Evolutionary conservation across 2,329 filamentous ascomycete genomes (phyloP), one percentile per base, ranked within the genome.

Genomic region (Exophiala sp.): DNA sequence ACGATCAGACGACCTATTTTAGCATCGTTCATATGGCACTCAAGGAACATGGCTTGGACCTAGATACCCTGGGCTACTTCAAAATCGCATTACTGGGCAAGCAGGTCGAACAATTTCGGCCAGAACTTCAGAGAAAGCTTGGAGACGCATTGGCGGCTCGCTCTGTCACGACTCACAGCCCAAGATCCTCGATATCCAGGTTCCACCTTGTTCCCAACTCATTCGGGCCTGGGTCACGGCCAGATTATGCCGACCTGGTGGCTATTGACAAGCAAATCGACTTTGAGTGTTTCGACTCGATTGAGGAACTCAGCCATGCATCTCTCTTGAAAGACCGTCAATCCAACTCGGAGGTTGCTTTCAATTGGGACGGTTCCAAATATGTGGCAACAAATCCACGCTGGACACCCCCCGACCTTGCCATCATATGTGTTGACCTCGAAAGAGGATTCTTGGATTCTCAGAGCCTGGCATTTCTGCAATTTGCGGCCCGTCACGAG

Each of bases 191-290:
- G 48, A 71, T 73, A 12, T 74, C 74, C 34, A 69, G 72, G 40
- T 78, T 74, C 58, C 75, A 76, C 62, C 71, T 78, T 52, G 71
- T 78, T 34, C 75, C 75, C 9, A 73, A 75, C 8, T 74, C 74
- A 0, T 76, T 74, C 61, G 75, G 74, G 42, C 68, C 69, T 34
- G 74, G 71, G 18, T 66, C 71, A 24, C 65, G 72, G 33, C 71
- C 75, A 5, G 75, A 75, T 38, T 74, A 74, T 63, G 75, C 75
- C 11, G 74, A 78, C 46, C 71, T 78, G 21, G 71, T 78, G 21
- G 74, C 72, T 10, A 58, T 62, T 47, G 57, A 59, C 47, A 57
- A 75, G 12, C 74, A 77, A 57, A 68, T 78, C 11, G 69, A 75
- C 47, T 74, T 78, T 35, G 74, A 78, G 43, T 74, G 76, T 54